Conservation (phyloP, 2,329 filamentous ascomycete species). For the Ophiocordyceps camponoti-floridani region DNA sequence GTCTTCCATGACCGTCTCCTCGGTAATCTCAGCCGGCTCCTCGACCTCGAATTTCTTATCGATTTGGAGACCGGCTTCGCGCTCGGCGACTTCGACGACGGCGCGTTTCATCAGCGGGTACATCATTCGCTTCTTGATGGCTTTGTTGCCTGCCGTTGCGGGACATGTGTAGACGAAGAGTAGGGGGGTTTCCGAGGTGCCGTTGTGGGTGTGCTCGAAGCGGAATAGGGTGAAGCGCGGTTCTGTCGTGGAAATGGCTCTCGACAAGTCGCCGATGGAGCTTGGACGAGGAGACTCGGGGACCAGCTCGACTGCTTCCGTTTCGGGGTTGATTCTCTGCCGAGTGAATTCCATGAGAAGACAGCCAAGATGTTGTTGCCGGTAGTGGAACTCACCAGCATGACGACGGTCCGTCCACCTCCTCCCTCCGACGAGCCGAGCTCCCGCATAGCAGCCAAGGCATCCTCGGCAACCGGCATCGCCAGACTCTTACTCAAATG, state of each 20-base stretch:
- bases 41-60: slow-evolving; percentile 55
- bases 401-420: slow-evolving; percentile 30
- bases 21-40: slow-evolving; percentile 52
- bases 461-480: slow-evolving; percentile 44
- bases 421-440: slow-evolving; percentile 33
- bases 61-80: slow-evolving; percentile 44
- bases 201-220: slow-evolving; percentile 39
- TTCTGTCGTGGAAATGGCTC: slow-evolving; percentile 45
- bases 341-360: too few species aligned
- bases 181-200: slow-evolving; percentile 35
- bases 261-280: slow-evolving; percentile 38
- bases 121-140: slow-evolving; percentile 71
- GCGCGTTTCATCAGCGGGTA: slow-evolving; percentile 56
- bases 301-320: slow-evolving; percentile 52
- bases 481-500: slow-evolving; percentile 37
- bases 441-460: slow-evolving; percentile 42
- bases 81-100: slow-evolving; percentile 47
- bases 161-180: slow-evolving; percentile 78
- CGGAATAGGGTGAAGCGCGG: slow-evolving; percentile 68
- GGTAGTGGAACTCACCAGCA: slow-evolving; percentile 35
- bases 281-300: slow-evolving; percentile 30
- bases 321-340: slow-evolving; percentile 54
- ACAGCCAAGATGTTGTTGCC: background rate
- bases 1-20: slow-evolving; percentile 44
- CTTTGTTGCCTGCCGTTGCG: slow-evolving; percentile 40